phyloP scores from a whole-genome alignment of 2,329 filamentous ascomycete genomes.

The Pseudocercospora vitis region DNA sequence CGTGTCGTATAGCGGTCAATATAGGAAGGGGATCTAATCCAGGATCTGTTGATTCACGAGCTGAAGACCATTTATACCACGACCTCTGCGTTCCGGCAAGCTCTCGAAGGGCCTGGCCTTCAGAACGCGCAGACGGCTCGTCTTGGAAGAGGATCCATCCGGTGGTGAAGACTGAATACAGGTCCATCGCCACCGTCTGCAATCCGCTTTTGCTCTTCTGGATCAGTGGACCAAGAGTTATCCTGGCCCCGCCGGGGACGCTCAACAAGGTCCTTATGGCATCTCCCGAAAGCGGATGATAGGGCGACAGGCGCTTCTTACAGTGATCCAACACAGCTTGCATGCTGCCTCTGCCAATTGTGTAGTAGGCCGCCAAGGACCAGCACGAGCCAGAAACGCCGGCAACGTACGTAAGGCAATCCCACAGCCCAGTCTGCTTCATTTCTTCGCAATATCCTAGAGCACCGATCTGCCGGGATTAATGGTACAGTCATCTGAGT shows the following conservation, averaged over 20 bases:
- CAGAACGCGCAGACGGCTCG: constrained; percentile 28
- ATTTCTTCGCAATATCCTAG: constrained; percentile 36
- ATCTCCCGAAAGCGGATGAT: constrained; percentile 37
- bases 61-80: constrained; percentile 36
- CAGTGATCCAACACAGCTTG: constrained; percentile 37
- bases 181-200: constrained; percentile 36
- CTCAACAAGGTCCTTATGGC: constrained; percentile 35
- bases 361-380: constrained; percentile 38
- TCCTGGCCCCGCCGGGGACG: constrained; percentile 31
- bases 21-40: constrained; percentile 33
- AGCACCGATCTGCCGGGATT: constrained; percentile 22
- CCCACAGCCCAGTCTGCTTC: constrained; percentile 35
- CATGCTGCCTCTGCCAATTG: constrained; percentile 33
- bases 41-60: constrained; percentile 30
- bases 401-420: constrained; percentile 36
- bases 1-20: constrained; percentile 33
- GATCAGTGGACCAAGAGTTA: constrained; percentile 35
- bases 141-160: constrained; percentile 37
- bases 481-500: no score
- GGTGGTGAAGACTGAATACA: constrained; percentile 37
- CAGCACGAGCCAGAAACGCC: constrained; percentile 39
- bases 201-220: constrained; percentile 36
- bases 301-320: constrained; percentile 36
- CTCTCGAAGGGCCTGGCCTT: constrained; percentile 26
- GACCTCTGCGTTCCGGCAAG: constrained; percentile 27